A percentile compares a stretch with the other conserved stretches of the same genome.
Conservation (phyloP, 805 yeast species). For the Ogataea paraovalis region DNA sequence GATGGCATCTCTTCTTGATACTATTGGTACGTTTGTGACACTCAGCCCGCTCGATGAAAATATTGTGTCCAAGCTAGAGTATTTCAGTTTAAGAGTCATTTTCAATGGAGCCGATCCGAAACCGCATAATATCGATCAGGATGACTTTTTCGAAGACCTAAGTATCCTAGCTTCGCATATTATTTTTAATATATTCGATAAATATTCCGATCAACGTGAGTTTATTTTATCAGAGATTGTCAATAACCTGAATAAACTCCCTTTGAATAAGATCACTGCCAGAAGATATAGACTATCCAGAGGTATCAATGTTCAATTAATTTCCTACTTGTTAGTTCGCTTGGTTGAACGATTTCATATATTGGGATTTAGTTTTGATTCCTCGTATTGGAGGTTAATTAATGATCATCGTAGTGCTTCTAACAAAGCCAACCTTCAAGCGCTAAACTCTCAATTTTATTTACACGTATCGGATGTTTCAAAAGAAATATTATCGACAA, state of each 20-base stretch:
- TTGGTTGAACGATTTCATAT: slow-evolving; percentile 32
- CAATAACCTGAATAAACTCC: slow-evolving; percentile 45
- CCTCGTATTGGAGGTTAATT: slow-evolving; percentile 19
- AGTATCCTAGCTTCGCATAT: slow-evolving; percentile 32
- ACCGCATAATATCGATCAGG: slow-evolving; percentile 22
- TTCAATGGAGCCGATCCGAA: slow-evolving; percentile 34
- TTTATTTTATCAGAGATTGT: slow-evolving; percentile 62
- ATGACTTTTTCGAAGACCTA: slow-evolving; percentile 17
- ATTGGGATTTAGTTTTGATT: slow-evolving; percentile 19
- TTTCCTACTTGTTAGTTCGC: slow-evolving; percentile 42
- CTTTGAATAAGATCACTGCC: slow-evolving; percentile 40
- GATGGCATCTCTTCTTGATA: slow-evolving; percentile 12
- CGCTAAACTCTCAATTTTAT: slow-evolving; percentile 10
- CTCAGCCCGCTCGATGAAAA: slow-evolving; percentile 41
- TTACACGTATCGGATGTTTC: slow-evolving; percentile 5
- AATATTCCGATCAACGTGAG: slow-evolving; percentile 47
- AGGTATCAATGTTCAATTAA: slow-evolving; percentile 47
- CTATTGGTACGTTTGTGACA: slow-evolving; percentile 16
- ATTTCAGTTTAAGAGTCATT: slow-evolving; percentile 39
- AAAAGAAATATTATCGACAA: slow-evolving; percentile 10
- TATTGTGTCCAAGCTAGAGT: slow-evolving; percentile 56
- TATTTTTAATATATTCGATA: slow-evolving; percentile 36
- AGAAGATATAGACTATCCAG: slow-evolving; percentile 40
- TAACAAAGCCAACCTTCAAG: slow-evolving; percentile 10
- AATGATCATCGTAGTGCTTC: slow-evolving; percentile 2